These are phyloP conservation scores for Aquilaria yunnanensis DNA, from an alignment of 345 rosid species.

Conservation along the genomic window DNA sequence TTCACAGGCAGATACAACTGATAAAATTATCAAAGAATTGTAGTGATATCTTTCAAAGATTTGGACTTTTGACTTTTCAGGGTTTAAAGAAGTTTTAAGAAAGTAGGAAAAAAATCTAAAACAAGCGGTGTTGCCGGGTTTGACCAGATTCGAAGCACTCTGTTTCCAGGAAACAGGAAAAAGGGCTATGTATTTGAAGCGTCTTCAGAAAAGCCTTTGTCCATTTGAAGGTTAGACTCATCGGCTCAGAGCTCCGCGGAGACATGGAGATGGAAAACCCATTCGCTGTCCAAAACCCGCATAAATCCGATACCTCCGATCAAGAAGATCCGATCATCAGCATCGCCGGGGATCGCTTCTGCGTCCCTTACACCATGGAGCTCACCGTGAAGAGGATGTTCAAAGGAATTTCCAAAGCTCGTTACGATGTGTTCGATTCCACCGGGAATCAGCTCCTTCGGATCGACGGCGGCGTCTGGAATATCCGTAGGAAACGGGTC, in stretches of 20 bases:
- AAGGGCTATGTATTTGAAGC: background rate
- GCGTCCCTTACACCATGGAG: slow-evolving; percentile 50
- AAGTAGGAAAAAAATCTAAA: background rate
- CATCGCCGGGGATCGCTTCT: slow-evolving; percentile 44
- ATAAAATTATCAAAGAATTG: background rate
- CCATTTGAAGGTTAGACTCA: too few relatives aligned
- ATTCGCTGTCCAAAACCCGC: too few relatives aligned
- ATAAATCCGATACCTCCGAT: too few relatives aligned
- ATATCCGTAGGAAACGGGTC: slow-evolving; percentile 36
- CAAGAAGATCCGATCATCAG: slow-evolving; percentile 20
- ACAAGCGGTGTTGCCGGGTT: background rate
- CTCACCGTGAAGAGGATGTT: slow-evolving; percentile 39
- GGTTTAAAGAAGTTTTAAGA: background rate
- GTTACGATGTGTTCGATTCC: slow-evolving; percentile 38
- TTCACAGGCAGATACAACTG: background rate
- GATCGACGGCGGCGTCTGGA: slow-evolving; percentile 42
- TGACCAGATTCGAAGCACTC: background rate
- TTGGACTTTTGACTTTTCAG: background rate
- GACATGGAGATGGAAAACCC: too few relatives aligned
- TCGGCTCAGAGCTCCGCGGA: too few relatives aligned
- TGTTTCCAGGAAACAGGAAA: slow-evolving; percentile 2
- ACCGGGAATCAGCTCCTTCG: slow-evolving; percentile 47
- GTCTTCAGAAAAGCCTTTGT: background rate
- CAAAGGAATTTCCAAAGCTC: slow-evolving; percentile 28
- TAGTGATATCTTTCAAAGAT: background rate